A percentile compares a stretch with the other conserved stretches of the same genome.
Conservation (phyloP, 345 rosid genomes). For the Brassica carinata region DNA sequence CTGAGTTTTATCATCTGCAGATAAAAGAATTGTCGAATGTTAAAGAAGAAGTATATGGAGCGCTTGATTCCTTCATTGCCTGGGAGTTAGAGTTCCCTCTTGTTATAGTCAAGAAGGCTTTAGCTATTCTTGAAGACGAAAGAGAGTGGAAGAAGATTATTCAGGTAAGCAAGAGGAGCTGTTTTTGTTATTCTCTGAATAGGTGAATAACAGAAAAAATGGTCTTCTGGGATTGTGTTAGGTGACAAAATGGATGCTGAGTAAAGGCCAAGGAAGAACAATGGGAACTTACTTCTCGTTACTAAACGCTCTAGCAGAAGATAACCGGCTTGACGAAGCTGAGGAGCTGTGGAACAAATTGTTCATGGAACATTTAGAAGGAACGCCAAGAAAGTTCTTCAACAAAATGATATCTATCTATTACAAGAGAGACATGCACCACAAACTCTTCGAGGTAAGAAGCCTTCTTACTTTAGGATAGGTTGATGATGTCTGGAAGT, state of each 20-base stretch:
- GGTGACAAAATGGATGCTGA: slow-evolving; percentile 97
- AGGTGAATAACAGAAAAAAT: background rate
- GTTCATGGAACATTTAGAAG: slow-evolving; percentile 65
- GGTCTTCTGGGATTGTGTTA: slow-evolving; percentile 31
- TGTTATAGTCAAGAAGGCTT: slow-evolving; percentile 84
- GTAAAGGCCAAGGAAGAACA: slow-evolving; percentile 95
- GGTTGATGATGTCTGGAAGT: background rate
- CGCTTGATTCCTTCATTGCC: slow-evolving; percentile 89
- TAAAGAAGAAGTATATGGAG: slow-evolving; percentile 94
- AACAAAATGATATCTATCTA: slow-evolving; percentile 77
- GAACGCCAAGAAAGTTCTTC: slow-evolving; percentile 79
- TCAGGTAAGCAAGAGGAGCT: slow-evolving; percentile 51
- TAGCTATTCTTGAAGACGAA: slow-evolving; percentile 71
- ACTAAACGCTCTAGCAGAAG: slow-evolving; percentile 82
- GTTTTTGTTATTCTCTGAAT: background rate
- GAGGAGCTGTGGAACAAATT: slow-evolving; percentile 84
- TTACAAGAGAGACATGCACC: slow-evolving; percentile 77
- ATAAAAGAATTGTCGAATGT: slow-evolving; percentile 75
- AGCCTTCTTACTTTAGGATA: background rate
- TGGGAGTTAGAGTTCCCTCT: slow-evolving; percentile 97
- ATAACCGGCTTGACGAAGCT: slow-evolving; percentile 86
- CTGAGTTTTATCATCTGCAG: slow-evolving; percentile 41
- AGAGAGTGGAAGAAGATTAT: slow-evolving; percentile 93
- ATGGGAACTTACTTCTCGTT: slow-evolving; percentile 86
- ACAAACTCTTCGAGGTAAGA: slow-evolving; percentile 82